Conservation (phyloP, 441 rosid species). For the Hura crepitans region DNA sequence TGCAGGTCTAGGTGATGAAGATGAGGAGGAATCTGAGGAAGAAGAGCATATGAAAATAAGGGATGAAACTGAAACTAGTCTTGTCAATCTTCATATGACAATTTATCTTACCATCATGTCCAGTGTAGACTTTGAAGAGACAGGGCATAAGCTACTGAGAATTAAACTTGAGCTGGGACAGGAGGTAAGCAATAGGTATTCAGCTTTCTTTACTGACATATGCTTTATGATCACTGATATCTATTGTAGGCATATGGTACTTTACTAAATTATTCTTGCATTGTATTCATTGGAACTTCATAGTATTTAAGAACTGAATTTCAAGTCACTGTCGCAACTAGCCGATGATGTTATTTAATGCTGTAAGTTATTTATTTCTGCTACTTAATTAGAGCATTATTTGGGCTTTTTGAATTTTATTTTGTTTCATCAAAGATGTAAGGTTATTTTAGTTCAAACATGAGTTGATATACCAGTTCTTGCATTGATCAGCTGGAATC, state of each 20-base stretch:
- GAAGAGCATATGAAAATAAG: constrained; percentile 67
- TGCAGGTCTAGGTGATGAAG: constrained; percentile 54
- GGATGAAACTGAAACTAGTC: constrained; percentile 94
- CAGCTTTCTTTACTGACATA: background rate
- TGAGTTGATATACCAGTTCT: background rate
- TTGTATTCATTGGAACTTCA: background rate
- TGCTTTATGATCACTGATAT: background rate
- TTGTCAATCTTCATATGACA: constrained; percentile 86
- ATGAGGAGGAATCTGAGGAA: constrained; percentile 54
- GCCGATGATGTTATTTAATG: background rate
- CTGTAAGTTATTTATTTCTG: background rate
- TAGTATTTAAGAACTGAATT: background rate
- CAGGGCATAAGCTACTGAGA: constrained; percentile 88
- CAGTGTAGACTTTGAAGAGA: constrained; percentile 96
- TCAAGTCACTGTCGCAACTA: background rate
- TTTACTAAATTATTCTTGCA: background rate
- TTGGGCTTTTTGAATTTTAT: background rate
- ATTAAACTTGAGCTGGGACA: constrained; percentile 94
- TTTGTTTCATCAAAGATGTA: background rate
- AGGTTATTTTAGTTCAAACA: background rate
- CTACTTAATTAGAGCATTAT: background rate
- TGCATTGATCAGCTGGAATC: too few species aligned
- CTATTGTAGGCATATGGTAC: background rate
- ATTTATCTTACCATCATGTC: constrained; percentile 96
- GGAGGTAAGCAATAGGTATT: constrained; percentile 51